Conservation (phyloP, 2,329 filamentous ascomycete species). For the Hawksworthiomyces lignivorus region DNA sequence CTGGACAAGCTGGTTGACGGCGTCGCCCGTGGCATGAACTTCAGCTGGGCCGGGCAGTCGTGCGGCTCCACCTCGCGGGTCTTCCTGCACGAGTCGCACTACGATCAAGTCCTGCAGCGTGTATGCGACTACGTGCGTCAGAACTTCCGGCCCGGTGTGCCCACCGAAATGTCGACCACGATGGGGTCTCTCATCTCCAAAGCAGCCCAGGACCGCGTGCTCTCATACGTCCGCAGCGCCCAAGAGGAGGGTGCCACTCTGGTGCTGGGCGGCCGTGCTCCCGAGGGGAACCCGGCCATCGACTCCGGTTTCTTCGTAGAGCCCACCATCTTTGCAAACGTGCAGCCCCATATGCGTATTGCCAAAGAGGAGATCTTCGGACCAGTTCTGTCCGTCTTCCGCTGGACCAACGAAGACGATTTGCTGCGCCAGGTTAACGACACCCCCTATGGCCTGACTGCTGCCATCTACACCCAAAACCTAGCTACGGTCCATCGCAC, state of each 20-base stretch:
- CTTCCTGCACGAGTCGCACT: conserved; percentile 62
- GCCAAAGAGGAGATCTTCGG: conserved; percentile 80
- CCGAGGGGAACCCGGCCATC: conserved; percentile 41
- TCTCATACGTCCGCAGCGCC: conserved; percentile 66
- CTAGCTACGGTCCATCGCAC: conserved; percentile 66
- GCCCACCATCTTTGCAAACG: conserved; percentile 79
- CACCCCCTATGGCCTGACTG: conserved; percentile 70
- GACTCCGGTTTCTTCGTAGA: conserved; percentile 85
- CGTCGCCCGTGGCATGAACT: conserved; percentile 83
- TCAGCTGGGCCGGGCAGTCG: conserved; percentile 81
- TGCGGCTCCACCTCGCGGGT: conserved; percentile 88
- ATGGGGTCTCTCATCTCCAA: no score
- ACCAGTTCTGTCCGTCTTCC: conserved; percentile 72
- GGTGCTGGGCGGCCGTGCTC: conserved; percentile 53
- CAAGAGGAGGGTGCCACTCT: conserved; percentile 61
- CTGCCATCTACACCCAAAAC: conserved; percentile 72
- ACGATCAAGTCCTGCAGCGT: conserved; percentile 58
- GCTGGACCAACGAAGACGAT: conserved; percentile 63
- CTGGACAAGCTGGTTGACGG: conserved; percentile 75
- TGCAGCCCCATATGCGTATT: conserved; percentile 73
- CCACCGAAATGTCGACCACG: no score
- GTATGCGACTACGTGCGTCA: conserved; percentile 56
- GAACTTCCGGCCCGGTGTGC: conserved; percentile 61
- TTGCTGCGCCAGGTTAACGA: conserved; percentile 65
- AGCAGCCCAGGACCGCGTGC: conserved; percentile 71